Conservation (phyloP, 805 yeast species). For the Scheffersomyces amazonensis region DNA sequence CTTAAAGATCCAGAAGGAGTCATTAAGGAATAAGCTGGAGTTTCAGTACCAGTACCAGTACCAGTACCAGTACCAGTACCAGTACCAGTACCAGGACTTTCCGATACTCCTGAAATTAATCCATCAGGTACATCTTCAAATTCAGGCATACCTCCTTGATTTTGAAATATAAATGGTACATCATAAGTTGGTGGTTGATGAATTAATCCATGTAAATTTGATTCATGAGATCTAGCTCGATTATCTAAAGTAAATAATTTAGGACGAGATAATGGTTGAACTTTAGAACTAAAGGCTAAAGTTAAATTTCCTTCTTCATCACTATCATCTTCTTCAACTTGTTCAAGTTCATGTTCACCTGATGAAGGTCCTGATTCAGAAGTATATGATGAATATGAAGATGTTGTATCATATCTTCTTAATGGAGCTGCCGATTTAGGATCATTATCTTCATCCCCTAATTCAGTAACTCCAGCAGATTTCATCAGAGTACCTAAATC, state of each 20-base stretch:
- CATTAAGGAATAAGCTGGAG: too few relatives aligned
- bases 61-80: too few relatives aligned
- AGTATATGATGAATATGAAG: constrained; percentile 8
- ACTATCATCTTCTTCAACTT: constrained; percentile 22
- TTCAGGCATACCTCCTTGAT: constrained; percentile 21
- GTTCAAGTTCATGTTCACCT: constrained; percentile 10
- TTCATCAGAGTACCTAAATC: constrained; percentile 37
- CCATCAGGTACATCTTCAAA: constrained; percentile 42
- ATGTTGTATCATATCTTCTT: background rate
- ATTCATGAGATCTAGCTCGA: constrained; percentile 41
- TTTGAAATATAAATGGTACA: constrained; percentile 30
- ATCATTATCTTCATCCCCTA: constrained; percentile 8
- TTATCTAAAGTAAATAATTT: constrained; percentile 28
- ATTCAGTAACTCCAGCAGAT: constrained; percentile 4
- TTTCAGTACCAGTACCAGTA: too few relatives aligned
- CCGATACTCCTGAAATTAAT: constrained; percentile 26
- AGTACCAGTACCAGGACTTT: constrained; percentile 9
- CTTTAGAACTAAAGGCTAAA: constrained; percentile 41
- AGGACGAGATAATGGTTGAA: constrained; percentile 31
- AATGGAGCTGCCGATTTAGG: constrained; percentile 9
- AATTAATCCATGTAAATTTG: constrained; percentile 31
- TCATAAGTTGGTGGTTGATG: constrained; percentile 15
- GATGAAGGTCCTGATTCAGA: constrained; percentile 12
- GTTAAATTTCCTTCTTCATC: constrained; percentile 45
- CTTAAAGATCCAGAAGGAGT: background rate